A percentile compares a stretch with the other conserved stretches of the same genome.
Evolutionary conservation across 805 yeast genomes (phyloP).

Genomic region (Zygosaccharomyces bisporus): DNA sequence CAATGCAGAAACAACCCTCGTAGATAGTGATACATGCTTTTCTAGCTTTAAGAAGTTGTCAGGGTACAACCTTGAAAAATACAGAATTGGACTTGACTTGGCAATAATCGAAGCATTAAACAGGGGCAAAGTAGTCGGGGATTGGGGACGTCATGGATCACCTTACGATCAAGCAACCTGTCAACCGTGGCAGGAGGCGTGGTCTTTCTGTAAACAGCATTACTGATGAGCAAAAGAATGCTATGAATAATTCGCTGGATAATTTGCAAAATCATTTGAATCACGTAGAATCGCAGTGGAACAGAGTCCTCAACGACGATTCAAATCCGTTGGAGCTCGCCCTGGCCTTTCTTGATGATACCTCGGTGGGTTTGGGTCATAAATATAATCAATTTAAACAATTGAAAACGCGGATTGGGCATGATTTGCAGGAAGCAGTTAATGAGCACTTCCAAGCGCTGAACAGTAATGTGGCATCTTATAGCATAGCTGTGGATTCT

Average conservation of each 20-base stretch:
- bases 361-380: constrained; percentile 88
- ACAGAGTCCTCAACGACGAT: constrained; percentile 45
- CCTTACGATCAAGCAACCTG: constrained; percentile 12
- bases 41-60: not conserved
- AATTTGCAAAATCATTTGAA: constrained; percentile 29
- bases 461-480: constrained; percentile 81
- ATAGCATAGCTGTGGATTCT: constrained; percentile 62
- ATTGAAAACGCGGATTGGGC: constrained; percentile 53
- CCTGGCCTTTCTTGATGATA: constrained; percentile 72
- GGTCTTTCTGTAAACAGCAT: constrained; percentile 32
- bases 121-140: not conserved
- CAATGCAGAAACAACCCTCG: too few species aligned
- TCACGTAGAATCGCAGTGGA: constrained; percentile 45
- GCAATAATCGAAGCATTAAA: not conserved
- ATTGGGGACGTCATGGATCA: constrained; percentile 20
- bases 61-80: not conserved
- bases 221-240: constrained; percentile 28
- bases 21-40: too few species aligned
- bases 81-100: not conserved
- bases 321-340: constrained; percentile 86
- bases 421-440: constrained; percentile 63
- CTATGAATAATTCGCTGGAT: constrained; percentile 31
- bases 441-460: constrained; percentile 80
- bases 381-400: constrained; percentile 62
- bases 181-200: constrained; percentile 26